Conservation (phyloP, 2,329 filamentous ascomycete genomes). For the Cladosporium sp. region DNA sequence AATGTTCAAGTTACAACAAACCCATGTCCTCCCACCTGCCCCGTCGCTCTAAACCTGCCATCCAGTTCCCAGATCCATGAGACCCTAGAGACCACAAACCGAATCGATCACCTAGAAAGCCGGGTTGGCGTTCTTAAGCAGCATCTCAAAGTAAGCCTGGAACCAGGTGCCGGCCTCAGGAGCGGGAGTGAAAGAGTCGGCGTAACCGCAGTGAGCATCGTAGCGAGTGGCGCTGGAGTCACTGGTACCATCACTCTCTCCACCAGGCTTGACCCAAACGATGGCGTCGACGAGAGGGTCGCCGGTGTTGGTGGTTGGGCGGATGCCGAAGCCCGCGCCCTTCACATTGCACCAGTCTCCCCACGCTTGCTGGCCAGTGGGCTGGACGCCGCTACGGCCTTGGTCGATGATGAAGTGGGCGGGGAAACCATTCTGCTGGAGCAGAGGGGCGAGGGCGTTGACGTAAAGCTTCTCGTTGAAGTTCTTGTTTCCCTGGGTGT, state of each 20-base stretch:
- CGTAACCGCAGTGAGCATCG: conserved; percentile 51
- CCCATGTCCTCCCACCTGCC: no score
- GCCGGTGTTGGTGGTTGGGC: conserved; percentile 59
- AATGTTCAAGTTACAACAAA: no score
- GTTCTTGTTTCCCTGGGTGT: conserved; percentile 43
- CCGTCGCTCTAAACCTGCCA: no score
- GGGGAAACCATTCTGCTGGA: conserved; percentile 44
- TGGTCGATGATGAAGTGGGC: conserved; percentile 53
- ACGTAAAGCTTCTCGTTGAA: conserved; percentile 52
- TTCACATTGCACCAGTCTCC: conserved; percentile 66
- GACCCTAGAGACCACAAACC: not conserved
- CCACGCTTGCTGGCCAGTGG: conserved; percentile 52
- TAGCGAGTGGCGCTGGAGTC: conserved; percentile 43
- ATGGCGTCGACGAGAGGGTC: conserved; percentile 58
- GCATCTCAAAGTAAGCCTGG: conserved; percentile 39
- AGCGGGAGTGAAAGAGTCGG: conserved; percentile 56
- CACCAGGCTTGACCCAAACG: conserved; percentile 67
- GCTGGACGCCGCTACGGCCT: conserved; percentile 60
- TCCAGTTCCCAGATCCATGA: no score
- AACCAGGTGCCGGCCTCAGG: conserved; percentile 69
- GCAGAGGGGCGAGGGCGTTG: conserved; percentile 47
- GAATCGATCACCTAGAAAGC: conserved; percentile 6
- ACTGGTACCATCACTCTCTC: conserved; percentile 48
- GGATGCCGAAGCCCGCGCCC: conserved; percentile 59
- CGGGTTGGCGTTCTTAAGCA: conserved; percentile 37